Evolutionary conservation across 352 stramenopile species (phyloP), one percentile per base, ranked within the genome.

Genomic region (Globisporangium cylindrosporum): DNA sequence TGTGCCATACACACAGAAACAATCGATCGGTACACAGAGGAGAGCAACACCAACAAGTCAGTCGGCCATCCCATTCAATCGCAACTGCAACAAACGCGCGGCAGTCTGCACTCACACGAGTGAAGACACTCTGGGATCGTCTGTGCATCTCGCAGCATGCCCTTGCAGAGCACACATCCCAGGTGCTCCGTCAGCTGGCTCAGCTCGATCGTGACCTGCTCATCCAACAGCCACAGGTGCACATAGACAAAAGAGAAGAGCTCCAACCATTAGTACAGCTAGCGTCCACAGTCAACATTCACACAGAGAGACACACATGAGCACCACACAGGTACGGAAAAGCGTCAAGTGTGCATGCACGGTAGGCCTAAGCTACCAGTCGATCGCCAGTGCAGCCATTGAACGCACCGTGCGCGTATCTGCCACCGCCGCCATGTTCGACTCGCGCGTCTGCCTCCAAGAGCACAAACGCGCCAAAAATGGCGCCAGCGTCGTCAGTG

Each of bases 61-160:
- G n/a, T 48, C n/a, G 20, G 36, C 0, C 27, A 25, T 2, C 53
- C 36, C 6, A 36, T 48, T 25, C 36, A 32, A 18, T 32, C 18
- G 14, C 18, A 38, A 49, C 24, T 38, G 24, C 51, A 67, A 9
- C 29, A 53, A 27, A 9, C 18, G 24, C 14, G 18, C 27, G 15
- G 14, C 15, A 24, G 24, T 22, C 27, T 22, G 24, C 3, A 69
- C 82, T 58, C 69, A 92, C 85, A 95, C 0, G 87, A 93, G 70
- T 95, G 87, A 48, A 95, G 78, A 53, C 87, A 95, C 49, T 95
- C 87, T 15, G 81, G 77, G 56, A 95, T 90, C 25, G 87, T 95
- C 66, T 95, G 86, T 3, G 87, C 87, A 53, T 95, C 80, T 36
- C 84, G 76, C 36, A 94, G 68, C 38, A 93, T 78, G 25, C 87